Conservation (phyloP, 345 rosid genomes). For the Jatropha curcas region DNA sequence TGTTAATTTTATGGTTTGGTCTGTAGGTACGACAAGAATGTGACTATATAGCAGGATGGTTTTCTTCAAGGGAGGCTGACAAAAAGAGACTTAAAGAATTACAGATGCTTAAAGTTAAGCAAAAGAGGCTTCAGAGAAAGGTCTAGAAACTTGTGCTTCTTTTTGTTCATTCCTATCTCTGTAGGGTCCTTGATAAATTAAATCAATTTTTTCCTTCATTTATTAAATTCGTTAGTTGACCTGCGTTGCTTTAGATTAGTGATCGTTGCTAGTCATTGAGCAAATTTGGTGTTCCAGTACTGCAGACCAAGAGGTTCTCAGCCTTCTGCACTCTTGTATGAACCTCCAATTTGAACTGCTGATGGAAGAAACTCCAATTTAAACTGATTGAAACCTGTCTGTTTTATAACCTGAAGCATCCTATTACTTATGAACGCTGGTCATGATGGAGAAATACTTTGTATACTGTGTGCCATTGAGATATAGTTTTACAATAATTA, state of each 20-base stretch:
- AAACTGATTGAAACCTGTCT: background rate
- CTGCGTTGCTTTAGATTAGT: background rate
- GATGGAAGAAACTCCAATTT: background rate
- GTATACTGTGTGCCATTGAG: too few relatives aligned
- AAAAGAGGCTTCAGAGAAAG: constrained; percentile 58
- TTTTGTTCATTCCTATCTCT: background rate
- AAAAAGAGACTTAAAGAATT: constrained; percentile 40
- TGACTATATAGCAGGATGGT: constrained; percentile 65
- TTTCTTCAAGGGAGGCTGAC: constrained; percentile 45
- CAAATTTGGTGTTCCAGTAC: background rate
- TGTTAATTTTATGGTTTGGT: background rate
- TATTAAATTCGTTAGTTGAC: background rate
- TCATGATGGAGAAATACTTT: background rate
- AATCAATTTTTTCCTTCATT: background rate
- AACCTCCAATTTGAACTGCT: background rate
- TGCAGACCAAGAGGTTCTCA: background rate
- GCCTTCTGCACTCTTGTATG: background rate
- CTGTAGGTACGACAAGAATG: constrained; percentile 80
- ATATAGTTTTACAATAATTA: background rate
- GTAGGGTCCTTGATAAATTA: background rate
- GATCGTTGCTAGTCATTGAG: background rate
- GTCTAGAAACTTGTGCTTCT: constrained; percentile 29
- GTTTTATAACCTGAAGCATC: background rate
- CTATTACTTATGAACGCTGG: background rate
- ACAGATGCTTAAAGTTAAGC: constrained; percentile 53